Evolutionary conservation across 2,329 filamentous ascomycete species (phyloP), one percentile per base, ranked within the genome.

Genomic region (Stagonosporopsis tanaceti): DNA sequence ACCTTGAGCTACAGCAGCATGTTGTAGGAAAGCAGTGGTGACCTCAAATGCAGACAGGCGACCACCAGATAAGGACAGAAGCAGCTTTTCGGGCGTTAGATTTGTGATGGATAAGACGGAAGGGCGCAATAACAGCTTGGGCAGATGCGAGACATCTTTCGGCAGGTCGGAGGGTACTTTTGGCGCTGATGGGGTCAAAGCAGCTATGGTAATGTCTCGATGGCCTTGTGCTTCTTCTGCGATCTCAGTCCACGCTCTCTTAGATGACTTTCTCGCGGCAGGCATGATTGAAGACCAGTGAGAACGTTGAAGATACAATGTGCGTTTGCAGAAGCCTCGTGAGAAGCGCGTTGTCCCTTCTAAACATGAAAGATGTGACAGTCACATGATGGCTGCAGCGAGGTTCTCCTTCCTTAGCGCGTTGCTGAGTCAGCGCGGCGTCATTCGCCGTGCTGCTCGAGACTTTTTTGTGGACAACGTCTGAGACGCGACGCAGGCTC

Each of bases 211-310:
- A 6, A 53, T 54, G 39, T 70, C 66, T 34, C 71, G 67, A 57
- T 73, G 38, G n/a, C 60, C 41, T 50, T 69, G 68, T 6, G 70
- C 70, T 47, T 71, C 64, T 53, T 60, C 47, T 17, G 68, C 69
- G 20, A 73, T 60, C 1, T 64, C 62, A 40, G 67, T 61, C 70
- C 70, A 74, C 27, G 63, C 46, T 20, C 51, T 52, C 41, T 57
- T 62, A 0, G 55, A 17, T 2, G 25, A 35, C n/a, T 58, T 51
- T 4, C 35, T 30, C 30, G 39, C 27, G 20, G 41, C 28, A 42
- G 37, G 12, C 47, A 57, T 52, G 8, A 14, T 41, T 14, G 17
- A 9, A 38, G 22, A 25, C 14, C 28, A 14, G 15, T 20, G 17
- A 24, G 11, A 25, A 27, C 14, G 6, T n/a, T 5, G 11, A 6